Base-by-base conservation (phyloP, 2,329 filamentous ascomycete species). In the Penicillium griseofulvum region DNA sequence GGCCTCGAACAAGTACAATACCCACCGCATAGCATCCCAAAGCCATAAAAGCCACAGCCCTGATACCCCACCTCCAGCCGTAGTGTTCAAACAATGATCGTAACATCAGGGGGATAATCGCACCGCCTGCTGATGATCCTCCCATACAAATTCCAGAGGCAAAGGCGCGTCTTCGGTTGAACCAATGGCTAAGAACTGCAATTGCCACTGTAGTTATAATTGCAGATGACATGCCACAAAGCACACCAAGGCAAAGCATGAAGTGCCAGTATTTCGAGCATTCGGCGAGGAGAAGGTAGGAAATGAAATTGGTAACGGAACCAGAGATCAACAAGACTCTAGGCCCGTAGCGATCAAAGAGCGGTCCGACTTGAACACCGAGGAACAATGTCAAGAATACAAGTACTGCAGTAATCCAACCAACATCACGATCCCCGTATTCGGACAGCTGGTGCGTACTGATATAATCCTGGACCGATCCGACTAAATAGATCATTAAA, bases 181-280 rank as follows among this genome's bases (percentile, higher is more conserved):
- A 77, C 73, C 73, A 76, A 51, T 77, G 74, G 49, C 70, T 72
- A 0, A 77, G 62, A 6, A 71, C 73, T 0, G 72, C 68, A 31
- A 76, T 67, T 1, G 68, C 63, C 3, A 74, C 71, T 0, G 74
- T 77, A 0, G 72, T 71, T 7, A 76, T 50, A 4, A 74, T 59
- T 0, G 74, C 73, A 1, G 69, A 68, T 1, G 71, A 65, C 2
- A 69, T 51, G 0, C 75, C 75, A 1, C 72, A 69, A 1, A 76
- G 59, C 3, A 76, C 39, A 0, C 69, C 65, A 0, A 74, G 62
- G 62, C 68, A 71, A 55, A 77, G 65, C 64, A 81, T 59, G 37
- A 81, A 81, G 8, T 81, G 78, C 78, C 76, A 80, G 63, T 81
- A 81, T 22, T 64, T 49, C 5, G 63, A 67, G 60, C 79, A 81